A percentile compares a stretch with the other conserved stretches of the same genome.
Conservation (phyloP, 305 asterid genomes). For the Plantago coronopus region DNA sequence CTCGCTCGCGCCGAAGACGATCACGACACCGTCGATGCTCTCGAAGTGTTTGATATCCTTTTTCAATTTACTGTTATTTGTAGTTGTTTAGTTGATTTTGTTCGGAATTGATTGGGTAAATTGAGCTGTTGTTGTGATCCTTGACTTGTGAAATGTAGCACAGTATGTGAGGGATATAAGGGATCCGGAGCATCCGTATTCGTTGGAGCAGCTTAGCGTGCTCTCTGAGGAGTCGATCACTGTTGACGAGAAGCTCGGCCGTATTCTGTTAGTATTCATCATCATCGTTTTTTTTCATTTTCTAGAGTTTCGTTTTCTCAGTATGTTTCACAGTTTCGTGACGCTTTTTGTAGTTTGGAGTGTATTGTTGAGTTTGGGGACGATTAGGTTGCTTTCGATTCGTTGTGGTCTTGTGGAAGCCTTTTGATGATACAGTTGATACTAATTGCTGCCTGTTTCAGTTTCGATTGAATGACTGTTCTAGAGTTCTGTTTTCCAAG, state of each 20-base stretch:
- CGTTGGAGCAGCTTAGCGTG: conserved; percentile 87
- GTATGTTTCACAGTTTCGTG: too few species aligned
- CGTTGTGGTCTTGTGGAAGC: too few species aligned
- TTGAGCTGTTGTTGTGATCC: conserved; percentile 26
- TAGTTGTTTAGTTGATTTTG: neutral
- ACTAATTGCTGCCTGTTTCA: too few species aligned
- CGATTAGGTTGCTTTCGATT: too few species aligned
- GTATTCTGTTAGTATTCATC: conserved; percentile 49
- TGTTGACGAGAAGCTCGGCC: conserved; percentile 75
- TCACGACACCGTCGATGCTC: conserved; percentile 69
- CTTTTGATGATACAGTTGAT: too few species aligned
- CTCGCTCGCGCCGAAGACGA: conserved; percentile 47
- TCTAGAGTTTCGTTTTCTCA: neutral
- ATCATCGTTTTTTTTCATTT: neutral
- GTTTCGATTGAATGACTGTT: too few species aligned
- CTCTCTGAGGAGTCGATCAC: conserved; percentile 80
- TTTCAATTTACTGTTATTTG: neutral
- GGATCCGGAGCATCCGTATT: conserved; percentile 96
- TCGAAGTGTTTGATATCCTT: conserved; percentile 91
- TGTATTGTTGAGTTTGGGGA: too few species aligned
- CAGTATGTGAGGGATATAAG: conserved; percentile 78
- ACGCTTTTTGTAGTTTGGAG: too few species aligned
- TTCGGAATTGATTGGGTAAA: neutral
- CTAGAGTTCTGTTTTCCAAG: neutral
- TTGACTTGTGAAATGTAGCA: conserved; percentile 42